These are phyloP conservation scores for Glycine soja DNA, from an alignment of 306 rosid species.

Conservation along the genomic window DNA sequence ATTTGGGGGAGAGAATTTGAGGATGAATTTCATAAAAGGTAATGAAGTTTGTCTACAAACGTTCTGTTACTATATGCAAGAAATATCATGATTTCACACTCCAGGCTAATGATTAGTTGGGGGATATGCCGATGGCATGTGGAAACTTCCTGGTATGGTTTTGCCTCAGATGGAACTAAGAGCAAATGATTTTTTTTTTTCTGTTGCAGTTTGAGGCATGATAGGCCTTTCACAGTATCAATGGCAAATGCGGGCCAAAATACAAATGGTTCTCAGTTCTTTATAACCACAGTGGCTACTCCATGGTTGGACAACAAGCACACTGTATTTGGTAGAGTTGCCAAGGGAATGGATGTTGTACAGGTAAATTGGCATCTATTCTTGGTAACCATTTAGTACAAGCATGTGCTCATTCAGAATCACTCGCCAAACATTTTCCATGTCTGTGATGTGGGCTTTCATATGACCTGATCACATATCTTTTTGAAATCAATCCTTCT, in stretches of 20 bases:
- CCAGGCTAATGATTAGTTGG: neutral
- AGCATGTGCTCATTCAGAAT: slow-evolving; percentile 5
- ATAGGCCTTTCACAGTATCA: slow-evolving; percentile 93
- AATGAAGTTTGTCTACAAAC: slow-evolving; percentile 27
- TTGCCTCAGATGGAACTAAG: slow-evolving; percentile 38
- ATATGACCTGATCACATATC: neutral
- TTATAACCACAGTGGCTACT: slow-evolving; percentile 98
- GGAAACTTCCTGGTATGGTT: slow-evolving; percentile 20
- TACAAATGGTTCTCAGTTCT: slow-evolving; percentile 96
- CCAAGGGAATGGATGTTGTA: slow-evolving; percentile 97
- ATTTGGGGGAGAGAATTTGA: slow-evolving; percentile 99
- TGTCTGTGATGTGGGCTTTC: neutral
- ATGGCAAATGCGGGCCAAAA: slow-evolving; percentile 99
- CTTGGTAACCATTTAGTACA: slow-evolving; percentile 34
- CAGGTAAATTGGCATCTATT: slow-evolving; percentile 67
- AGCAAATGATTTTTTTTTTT: slow-evolving; percentile 39
- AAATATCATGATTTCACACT: slow-evolving; percentile 29
- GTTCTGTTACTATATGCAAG: neutral
- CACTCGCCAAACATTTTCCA: slow-evolving; percentile 24
- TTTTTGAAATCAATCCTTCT: slow-evolving; percentile 6
- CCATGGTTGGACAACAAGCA: slow-evolving; percentile 99
- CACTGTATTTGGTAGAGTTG: slow-evolving; percentile 93
- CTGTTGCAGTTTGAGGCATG: slow-evolving; percentile 87
- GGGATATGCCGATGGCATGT: slow-evolving; percentile 6
- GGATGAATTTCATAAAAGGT: slow-evolving; percentile 99